Conservation (phyloP, 169 alveolate genomes). For the Plasmodium knowlesi region DNA sequence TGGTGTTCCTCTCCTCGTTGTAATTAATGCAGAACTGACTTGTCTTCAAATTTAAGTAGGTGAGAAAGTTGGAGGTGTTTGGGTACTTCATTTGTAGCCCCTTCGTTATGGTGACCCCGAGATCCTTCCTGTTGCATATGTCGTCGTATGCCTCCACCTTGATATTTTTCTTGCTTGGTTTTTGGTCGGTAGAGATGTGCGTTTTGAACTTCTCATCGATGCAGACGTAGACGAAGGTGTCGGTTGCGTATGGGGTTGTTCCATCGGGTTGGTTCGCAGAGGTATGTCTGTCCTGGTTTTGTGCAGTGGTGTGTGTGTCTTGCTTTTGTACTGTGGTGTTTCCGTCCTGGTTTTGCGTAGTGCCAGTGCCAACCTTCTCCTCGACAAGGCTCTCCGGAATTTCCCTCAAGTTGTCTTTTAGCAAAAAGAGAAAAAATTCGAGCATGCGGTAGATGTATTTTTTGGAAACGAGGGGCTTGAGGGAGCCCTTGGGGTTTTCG, state of each 20-base stretch:
- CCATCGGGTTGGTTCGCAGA: not conserved
- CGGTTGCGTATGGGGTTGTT: conserved; percentile 9
- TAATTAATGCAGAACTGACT: conserved; percentile 48
- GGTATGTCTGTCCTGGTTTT: not conserved
- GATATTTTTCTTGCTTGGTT: not conserved
- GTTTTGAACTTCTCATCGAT: conserved; percentile 30
- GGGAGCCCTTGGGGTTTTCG: conserved; percentile 31
- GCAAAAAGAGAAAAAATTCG: conserved; percentile 35
- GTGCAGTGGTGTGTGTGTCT: not conserved
- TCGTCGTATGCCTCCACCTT: conserved; percentile 57
- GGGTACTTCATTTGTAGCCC: conserved; percentile 74
- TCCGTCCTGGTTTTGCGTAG: not conserved
- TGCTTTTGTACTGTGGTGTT: not conserved
- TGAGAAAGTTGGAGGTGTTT: conserved; percentile 42
- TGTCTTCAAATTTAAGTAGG: conserved; percentile 27
- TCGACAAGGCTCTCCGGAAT: not conserved
- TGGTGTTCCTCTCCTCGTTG: conserved; percentile 62
- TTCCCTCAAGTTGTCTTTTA: conserved; percentile 20
- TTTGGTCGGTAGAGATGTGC: conserved; percentile 3
- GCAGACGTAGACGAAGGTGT: conserved; percentile 19
- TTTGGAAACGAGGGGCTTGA: conserved; percentile 52
- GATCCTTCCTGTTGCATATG: conserved; percentile 45
- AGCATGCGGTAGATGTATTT: conserved; percentile 31
- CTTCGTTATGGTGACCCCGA: conserved; percentile 39
- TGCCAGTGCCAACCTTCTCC: not conserved